Conservation (phyloP, 1,284 basidiomycete species). For the Pascua guehoae region DNA sequence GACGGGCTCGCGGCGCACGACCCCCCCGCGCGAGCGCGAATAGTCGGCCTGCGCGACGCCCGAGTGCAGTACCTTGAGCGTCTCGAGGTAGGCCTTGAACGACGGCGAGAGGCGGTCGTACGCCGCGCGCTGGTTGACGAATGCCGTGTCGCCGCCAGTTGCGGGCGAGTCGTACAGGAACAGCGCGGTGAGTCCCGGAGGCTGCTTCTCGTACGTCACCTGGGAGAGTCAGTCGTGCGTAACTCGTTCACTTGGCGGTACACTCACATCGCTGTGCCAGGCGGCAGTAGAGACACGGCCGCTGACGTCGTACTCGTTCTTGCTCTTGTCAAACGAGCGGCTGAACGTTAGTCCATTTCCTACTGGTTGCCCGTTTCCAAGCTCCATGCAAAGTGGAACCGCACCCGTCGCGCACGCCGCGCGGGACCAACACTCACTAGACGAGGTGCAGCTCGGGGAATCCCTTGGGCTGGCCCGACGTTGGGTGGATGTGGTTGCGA, state of each 20-base stretch:
- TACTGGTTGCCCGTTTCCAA: too few species aligned
- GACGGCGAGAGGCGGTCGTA: conserved; percentile 67
- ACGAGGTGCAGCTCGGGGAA: conserved; percentile 59
- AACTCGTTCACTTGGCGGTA: conserved; percentile 51
- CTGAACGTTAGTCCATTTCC: neutral
- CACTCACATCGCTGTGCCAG: conserved; percentile 70
- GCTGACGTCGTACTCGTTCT: conserved; percentile 18
- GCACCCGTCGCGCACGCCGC: too few species aligned
- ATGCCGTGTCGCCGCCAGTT: conserved; percentile 75
- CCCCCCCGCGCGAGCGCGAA: conserved; percentile 53
- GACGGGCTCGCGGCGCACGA: conserved; percentile 64
- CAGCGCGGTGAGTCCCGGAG: conserved; percentile 77
- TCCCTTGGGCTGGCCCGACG: conserved; percentile 55
- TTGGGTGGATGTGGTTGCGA: conserved; percentile 60
- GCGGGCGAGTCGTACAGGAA: conserved; percentile 68
- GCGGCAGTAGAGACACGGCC: neutral
- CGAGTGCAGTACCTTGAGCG: conserved; percentile 62
- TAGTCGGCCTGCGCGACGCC: conserved; percentile 61
- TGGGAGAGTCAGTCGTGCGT: conserved; percentile 76
- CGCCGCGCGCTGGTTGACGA: conserved; percentile 50
- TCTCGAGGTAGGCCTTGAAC: conserved; percentile 63
- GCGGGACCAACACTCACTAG: conserved; percentile 47
- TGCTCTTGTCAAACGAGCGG: neutral
- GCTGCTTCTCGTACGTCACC: conserved; percentile 77
- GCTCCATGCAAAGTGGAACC: too few species aligned